phyloP scores from a whole-genome alignment of 139 green algal species.

The Tetradesmus lagerheimii region DNA sequence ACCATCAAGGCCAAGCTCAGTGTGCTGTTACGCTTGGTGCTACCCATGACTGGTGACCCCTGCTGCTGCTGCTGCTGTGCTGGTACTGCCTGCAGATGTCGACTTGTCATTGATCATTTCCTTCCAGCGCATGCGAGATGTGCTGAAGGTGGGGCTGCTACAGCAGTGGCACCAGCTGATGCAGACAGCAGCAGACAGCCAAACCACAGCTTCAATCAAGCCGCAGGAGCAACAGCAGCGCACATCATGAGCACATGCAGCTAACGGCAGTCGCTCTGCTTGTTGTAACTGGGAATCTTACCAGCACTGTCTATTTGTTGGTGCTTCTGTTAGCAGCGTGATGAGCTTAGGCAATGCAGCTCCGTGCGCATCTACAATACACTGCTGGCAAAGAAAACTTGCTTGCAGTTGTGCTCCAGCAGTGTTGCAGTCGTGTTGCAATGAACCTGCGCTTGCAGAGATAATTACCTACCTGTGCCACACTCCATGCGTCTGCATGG shows the following conservation, averaged over 20 bases:
- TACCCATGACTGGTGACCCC: background rate
- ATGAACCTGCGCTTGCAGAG: background rate
- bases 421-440: background rate
- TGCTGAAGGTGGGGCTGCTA: slow-evolving; percentile 65
- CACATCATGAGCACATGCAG: background rate
- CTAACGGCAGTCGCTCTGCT: no score
- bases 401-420: background rate
- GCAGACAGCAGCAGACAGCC: background rate
- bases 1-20: no score
- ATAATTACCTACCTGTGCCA: slow-evolving; percentile 51
- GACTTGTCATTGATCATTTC: slow-evolving; percentile 79
- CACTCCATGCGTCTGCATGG: background rate
- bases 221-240: background rate
- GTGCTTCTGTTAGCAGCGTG: no score
- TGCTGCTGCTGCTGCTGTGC: background rate
- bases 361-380: background rate
- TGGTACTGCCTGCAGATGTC: slow-evolving; percentile 70
- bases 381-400: background rate
- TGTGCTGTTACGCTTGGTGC: background rate
- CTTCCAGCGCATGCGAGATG: slow-evolving; percentile 86
- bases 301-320: no score
- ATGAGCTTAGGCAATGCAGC: background rate
- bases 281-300: no score
- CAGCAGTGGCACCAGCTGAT: background rate
- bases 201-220: background rate